phyloP scores from a whole-genome alignment of 2,329 filamentous ascomycete species.

The Parastagonospora nodorum region DNA sequence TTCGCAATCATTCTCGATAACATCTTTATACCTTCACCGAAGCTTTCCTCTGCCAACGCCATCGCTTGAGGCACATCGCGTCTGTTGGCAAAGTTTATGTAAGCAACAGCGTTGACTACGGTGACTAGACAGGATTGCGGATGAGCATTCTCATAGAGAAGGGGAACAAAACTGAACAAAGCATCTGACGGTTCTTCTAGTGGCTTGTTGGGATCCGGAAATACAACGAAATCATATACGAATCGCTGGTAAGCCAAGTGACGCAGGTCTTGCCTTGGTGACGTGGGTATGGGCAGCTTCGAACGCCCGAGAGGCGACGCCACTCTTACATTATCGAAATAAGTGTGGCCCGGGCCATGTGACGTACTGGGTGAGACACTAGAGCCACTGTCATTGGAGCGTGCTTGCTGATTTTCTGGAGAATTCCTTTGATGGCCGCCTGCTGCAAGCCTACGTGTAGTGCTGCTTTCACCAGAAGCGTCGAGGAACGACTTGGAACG shows the following conservation, averaged over 20 bases:
- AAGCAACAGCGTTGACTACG: constrained; percentile 31
- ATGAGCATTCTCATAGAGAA: constrained; percentile 24
- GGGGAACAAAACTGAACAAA: constrained; percentile 34
- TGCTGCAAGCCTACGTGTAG: constrained; percentile 14
- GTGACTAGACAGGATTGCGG: constrained; percentile 30
- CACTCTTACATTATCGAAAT: neutral
- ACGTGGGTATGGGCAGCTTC: constrained; percentile 17
- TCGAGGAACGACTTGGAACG: constrained; percentile 35
- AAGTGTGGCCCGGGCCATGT: neutral
- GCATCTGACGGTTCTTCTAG: constrained; percentile 26
- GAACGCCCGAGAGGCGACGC: constrained; percentile 7
- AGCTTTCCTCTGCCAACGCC: constrained; percentile 25
- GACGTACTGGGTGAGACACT: neutral
- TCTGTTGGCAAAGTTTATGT: constrained; percentile 35
- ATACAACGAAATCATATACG: constrained; percentile 37
- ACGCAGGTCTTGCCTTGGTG: constrained; percentile 22
- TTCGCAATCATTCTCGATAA: constrained; percentile 31
- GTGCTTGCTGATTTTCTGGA: neutral
- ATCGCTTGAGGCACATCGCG: constrained; percentile 30
- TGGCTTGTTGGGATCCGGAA: constrained; percentile 19
- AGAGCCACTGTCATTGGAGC: neutral
- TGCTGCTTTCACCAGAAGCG: constrained; percentile 13
- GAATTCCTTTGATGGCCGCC: constrained; percentile 4
- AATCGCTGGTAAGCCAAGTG: constrained; percentile 38
- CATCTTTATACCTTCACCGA: constrained; percentile 26